Conservation (phyloP, 2,329 filamentous ascomycete species). For the Cordyceps cicadae region DNA sequence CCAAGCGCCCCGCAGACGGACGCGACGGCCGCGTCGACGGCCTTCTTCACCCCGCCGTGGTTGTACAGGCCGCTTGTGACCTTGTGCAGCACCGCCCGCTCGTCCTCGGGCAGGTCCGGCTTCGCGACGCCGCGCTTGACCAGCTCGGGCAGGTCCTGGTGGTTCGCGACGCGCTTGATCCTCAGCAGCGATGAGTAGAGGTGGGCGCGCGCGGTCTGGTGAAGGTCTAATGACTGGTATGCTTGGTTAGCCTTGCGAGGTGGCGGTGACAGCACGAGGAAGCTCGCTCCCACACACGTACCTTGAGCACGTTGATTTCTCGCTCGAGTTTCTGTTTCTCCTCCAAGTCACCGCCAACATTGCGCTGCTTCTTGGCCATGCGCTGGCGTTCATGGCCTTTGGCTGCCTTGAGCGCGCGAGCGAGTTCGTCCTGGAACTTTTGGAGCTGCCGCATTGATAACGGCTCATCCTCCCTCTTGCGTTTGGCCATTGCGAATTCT, state of each 20-base stretch:
- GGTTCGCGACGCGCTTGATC: constrained; percentile 43
- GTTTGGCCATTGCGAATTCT: constrained; percentile 33
- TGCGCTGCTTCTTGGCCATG: constrained; percentile 50
- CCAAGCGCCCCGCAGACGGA: constrained; percentile 41
- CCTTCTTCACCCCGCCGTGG: constrained; percentile 40
- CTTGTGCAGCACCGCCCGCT: constrained; percentile 45
- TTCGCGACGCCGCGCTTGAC: constrained; percentile 40
- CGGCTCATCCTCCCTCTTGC: constrained; percentile 42
- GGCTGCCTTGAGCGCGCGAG: constrained; percentile 60
- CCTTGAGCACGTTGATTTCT: constrained; percentile 50
- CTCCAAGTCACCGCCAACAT: constrained; percentile 35
- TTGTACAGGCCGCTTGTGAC: constrained; percentile 52
- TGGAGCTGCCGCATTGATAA: constrained; percentile 42
- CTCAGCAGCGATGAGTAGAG: constrained; percentile 46
- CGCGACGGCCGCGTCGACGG: constrained; percentile 39
- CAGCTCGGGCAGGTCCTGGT: constrained; percentile 40
- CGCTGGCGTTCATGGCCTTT: constrained; percentile 76
- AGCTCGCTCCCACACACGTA: constrained; percentile 12
- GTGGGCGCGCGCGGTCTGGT: constrained; percentile 48
- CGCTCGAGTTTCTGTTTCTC: constrained; percentile 54
- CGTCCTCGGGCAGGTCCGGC: constrained; percentile 43
- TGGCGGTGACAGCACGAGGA: too few species aligned
- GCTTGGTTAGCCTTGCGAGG: constrained; percentile 5
- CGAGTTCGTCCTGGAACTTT: constrained; percentile 51
- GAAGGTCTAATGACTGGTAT: constrained; percentile 47